Evolutionary conservation across 2,329 filamentous ascomycete species (phyloP).

Genomic region (Zasmidium cellare): DNA sequence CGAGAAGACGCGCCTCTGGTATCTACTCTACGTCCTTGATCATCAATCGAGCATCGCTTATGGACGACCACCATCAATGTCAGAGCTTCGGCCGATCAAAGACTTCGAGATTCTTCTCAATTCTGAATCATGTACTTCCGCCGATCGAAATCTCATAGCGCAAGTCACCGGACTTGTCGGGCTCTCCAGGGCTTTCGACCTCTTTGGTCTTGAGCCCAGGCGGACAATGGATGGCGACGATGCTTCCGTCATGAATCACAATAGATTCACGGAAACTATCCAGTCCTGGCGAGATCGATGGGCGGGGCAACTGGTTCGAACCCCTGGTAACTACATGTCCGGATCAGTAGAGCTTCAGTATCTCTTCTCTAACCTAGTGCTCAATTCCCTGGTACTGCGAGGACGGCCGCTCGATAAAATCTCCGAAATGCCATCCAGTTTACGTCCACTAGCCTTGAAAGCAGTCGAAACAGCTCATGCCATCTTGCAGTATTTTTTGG

Average conservation of each 20-base stretch:
- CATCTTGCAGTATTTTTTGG: constrained; percentile 10
- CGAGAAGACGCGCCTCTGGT: constrained; percentile 42
- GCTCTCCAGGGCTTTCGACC: constrained; percentile 11
- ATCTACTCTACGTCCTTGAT: constrained; percentile 37
- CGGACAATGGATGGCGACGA: constrained; percentile 13
- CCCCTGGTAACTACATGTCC: background rate
- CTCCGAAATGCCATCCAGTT: constrained; percentile 3
- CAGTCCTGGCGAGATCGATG: constrained; percentile 10
- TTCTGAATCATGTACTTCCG: constrained; percentile 4
- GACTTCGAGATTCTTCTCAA: constrained; percentile 33
- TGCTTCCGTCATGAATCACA: constrained; percentile 10
- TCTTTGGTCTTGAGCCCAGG: constrained; percentile 13
- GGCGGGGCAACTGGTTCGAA: background rate
- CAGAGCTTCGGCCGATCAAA: constrained; percentile 39
- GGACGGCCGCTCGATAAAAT: constrained; percentile 9
- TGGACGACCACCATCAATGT: constrained; percentile 42
- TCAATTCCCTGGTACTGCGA: constrained; percentile 9
- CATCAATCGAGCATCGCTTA: constrained; percentile 44
- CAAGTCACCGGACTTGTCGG: constrained; percentile 9
- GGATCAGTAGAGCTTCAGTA: constrained; percentile 7
- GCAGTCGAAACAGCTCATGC: constrained; percentile 10
- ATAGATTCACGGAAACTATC: constrained; percentile 10
- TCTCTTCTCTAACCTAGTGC: constrained; percentile 11
- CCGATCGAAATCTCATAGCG: constrained; percentile 11
- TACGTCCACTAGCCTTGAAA: constrained; percentile 10